These are phyloP conservation scores for Triticum urartu DNA, from an alignment of 176 grass and related monocot genomes.

Conservation along the genomic window DNA sequence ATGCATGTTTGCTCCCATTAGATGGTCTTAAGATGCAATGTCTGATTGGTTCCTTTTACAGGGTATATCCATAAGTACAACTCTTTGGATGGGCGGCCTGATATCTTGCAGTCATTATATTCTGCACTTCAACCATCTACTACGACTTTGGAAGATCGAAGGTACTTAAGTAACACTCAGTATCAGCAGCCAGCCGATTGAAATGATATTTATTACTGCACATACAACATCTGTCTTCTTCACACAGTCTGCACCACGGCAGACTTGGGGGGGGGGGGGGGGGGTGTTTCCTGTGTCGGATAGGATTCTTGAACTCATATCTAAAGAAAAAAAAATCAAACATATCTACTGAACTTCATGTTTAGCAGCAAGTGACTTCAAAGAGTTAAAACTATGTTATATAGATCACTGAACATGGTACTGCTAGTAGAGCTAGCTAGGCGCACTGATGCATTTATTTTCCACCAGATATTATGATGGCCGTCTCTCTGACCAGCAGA, in stretches of 20 bases:
- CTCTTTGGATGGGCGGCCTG: slow-evolving; percentile 78
- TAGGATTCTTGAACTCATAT: neutral
- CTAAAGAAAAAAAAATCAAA: slow-evolving; percentile 1
- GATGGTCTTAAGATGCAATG: slow-evolving; percentile 13
- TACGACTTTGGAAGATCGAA: slow-evolving; percentile 62
- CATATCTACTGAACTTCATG: slow-evolving; percentile 4
- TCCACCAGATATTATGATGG: slow-evolving; percentile 78
- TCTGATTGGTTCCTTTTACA: slow-evolving; percentile 42
- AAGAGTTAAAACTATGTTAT: neutral
- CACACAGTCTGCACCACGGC: neutral
- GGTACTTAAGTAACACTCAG: slow-evolving; percentile 44
- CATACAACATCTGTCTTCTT: neutral
- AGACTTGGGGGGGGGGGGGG: neutral
- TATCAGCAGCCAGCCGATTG: too few relatives aligned
- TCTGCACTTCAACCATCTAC: slow-evolving; percentile 90
- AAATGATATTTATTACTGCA: neutral
- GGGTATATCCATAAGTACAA: slow-evolving; percentile 95
- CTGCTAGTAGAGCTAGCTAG: neutral
- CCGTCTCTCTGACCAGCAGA: slow-evolving; percentile 93
- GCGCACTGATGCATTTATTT: neutral
- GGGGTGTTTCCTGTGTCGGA: neutral
- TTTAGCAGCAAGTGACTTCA: slow-evolving; percentile 6
- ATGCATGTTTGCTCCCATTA: neutral
- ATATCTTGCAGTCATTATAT: slow-evolving; percentile 86
- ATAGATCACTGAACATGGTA: slow-evolving; percentile 1